Percentiles rank a stretch among this genome's conserved stretches.
Conservation (phyloP, 805 yeast genomes). For the Lachancea meyersii region DNA sequence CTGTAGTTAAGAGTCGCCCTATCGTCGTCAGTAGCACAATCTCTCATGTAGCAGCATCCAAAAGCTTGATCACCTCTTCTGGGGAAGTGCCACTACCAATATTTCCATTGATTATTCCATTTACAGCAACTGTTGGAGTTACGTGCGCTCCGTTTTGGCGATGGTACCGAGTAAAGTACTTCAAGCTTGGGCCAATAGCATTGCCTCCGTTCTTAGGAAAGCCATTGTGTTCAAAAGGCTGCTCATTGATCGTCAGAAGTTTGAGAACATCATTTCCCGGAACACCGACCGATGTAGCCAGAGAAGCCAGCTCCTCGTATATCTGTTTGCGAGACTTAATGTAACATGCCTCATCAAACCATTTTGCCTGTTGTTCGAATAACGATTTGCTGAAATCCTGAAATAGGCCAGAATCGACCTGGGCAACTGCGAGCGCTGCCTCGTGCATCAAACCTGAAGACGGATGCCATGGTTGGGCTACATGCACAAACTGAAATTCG, state of each 20-base stretch:
- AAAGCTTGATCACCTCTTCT: conserved; percentile 4
- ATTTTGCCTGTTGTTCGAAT: conserved; percentile 3
- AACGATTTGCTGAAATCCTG: conserved; percentile 1
- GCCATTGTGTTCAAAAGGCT: background rate
- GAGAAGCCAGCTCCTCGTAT: conserved; percentile 3
- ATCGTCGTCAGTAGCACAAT: too few relatives aligned
- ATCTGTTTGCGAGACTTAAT: conserved; percentile 3
- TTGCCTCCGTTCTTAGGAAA: conserved; percentile 5
- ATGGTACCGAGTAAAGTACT: conserved; percentile 7
- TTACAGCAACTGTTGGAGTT: conserved; percentile 7
- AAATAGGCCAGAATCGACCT: background rate
- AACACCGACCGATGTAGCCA: conserved; percentile 4
- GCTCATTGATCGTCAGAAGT: conserved; percentile 2
- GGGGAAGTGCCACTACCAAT: conserved; percentile 7
- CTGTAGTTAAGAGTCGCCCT: too few relatives aligned
- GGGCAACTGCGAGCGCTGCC: conserved; percentile 5
- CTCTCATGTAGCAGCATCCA: conserved; percentile 4
- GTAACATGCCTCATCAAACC: conserved; percentile 5
- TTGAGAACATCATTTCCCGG: background rate
- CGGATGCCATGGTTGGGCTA: conserved; percentile 8
- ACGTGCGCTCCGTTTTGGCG: conserved; percentile 9
- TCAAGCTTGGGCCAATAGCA: background rate
- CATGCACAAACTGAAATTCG: conserved; percentile 3
- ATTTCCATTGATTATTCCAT: conserved; percentile 3
- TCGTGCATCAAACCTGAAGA: conserved; percentile 5